Evolutionary conservation across 2,329 filamentous ascomycete genomes (phyloP), one percentile per base, ranked within the genome.

Genomic region (Clonostachys chloroleuca): DNA sequence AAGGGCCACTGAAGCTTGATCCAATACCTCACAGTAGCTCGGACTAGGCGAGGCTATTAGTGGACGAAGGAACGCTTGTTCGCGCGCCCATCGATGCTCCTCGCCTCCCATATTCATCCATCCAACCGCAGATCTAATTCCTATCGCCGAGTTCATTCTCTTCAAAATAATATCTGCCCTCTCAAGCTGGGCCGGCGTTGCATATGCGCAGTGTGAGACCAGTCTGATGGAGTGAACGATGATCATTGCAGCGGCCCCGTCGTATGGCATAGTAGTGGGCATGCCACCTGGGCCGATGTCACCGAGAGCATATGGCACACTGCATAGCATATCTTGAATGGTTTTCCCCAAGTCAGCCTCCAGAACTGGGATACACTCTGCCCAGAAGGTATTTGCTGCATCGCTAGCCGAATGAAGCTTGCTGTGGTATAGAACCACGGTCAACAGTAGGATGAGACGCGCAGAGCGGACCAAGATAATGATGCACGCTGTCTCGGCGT

Each of bases 401-500:
- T 30, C 6, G 24, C 24, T 6, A 9, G n/a, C 34, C 8, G 40
- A 40, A 4, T 44, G 47, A 17, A 56, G 44, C 20, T 43, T 51
- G 4, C 43, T 46, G 12, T 58, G 55, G 41, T 61, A 60, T 5
- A 58, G 42, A 8, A 64, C 52, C 49, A 65, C 55, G 33, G 53
- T 60, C 40, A 60, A 45, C 8, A 65, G 42, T 1, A 65, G 40
- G 2, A 65, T 63, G 3, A 65, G 53, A 2, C 61, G 56, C 6
- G 59, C 57, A 1, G 62, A 61, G 6, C 62, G 56, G 4, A 64
- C 48, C 10, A 65, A 45, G 18, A 65, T 58, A 34, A 65, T 59
- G 30, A 54, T 63, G 45, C 62, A 65, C 0, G 62, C 62, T 9
- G 62, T 64, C 42, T 63, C 59, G 3, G 54, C 50, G 40, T 65